phyloP scores from a whole-genome alignment of 495 filamentous ascomycete species.

The Aspergillus olivimuriae region DNA sequence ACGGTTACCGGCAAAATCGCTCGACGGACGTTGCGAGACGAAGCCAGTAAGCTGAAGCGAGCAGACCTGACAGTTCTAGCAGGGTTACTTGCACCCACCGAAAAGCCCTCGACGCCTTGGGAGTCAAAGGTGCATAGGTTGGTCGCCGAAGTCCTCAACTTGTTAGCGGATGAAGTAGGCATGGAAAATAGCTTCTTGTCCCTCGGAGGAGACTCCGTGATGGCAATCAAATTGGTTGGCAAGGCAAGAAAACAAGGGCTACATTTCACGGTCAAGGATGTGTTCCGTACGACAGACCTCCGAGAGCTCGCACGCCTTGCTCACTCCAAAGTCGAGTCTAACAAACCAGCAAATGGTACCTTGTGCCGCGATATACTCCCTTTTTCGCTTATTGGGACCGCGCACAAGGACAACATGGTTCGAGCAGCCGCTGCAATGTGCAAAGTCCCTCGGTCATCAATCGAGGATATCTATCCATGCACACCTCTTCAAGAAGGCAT shows the following conservation, averaged over 20 bases:
- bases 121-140: not conserved
- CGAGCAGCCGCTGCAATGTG: too few species aligned
- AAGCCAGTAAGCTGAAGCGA: not conserved
- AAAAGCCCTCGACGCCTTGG: not conserved
- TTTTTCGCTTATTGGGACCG: not conserved
- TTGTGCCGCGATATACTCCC: not conserved
- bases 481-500: not conserved
- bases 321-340: not conserved
- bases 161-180: constrained; percentile 14
- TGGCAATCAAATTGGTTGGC: constrained; percentile 35
- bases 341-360: not conserved
- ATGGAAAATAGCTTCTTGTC: constrained; percentile 45
- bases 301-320: not conserved
- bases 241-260: not conserved
- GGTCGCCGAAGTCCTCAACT: not conserved
- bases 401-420: not conserved
- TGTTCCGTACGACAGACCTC: not conserved
- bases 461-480: not conserved
- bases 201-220: constrained; percentile 48
- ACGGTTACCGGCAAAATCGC: not conserved
- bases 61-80: not conserved
- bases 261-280: not conserved
- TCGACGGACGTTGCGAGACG: not conserved
- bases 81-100: not conserved
- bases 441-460: not conserved